phyloP scores from a whole-genome alignment of 73 alveolate genomes.

The Uronychia setigera region DNA sequence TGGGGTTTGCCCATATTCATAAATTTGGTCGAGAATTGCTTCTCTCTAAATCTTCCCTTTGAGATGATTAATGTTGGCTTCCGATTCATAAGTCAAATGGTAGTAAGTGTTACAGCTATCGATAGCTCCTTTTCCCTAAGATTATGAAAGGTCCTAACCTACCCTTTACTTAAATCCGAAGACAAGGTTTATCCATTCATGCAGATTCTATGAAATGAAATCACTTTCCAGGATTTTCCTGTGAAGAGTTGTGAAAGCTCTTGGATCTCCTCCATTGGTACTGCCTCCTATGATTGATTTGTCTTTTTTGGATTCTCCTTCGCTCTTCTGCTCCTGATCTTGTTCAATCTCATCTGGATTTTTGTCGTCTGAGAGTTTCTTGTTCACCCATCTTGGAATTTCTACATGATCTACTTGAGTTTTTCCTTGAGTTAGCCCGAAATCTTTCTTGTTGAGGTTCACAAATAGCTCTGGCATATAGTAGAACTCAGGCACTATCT shows the following conservation, averaged over 20 bases:
- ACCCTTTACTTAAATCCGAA: slow-evolving; percentile 89
- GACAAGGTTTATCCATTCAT: slow-evolving; percentile 82
- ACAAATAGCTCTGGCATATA: slow-evolving; percentile 89
- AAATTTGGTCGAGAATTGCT: slow-evolving; percentile 73
- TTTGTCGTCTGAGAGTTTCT: not conserved
- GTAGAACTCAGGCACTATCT: slow-evolving; percentile 95
- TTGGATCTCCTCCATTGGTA: slow-evolving; percentile 57
- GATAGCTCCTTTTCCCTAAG: slow-evolving; percentile 73
- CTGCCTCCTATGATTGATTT: too few species aligned
- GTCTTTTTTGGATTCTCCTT: not conserved
- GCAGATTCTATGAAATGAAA: slow-evolving; percentile 63
- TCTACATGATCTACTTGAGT: slow-evolving; percentile 76
- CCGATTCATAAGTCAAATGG: slow-evolving; percentile 87
- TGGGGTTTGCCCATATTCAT: slow-evolving; percentile 63
- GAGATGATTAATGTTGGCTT: slow-evolving; percentile 67
- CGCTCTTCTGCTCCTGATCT: not conserved
- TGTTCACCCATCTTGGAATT: slow-evolving; percentile 75
- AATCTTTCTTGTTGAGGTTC: slow-evolving; percentile 53
- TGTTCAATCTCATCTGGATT: not conserved
- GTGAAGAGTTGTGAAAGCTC: slow-evolving; percentile 56
- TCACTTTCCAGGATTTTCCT: slow-evolving; percentile 81
- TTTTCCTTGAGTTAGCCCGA: slow-evolving; percentile 86
- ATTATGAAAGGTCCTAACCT: not conserved
- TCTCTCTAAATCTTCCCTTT: slow-evolving; percentile 55
- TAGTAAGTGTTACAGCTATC: slow-evolving; percentile 71